Evolutionary conservation across 371 early-diverging fungal species (phyloP), one percentile per base, ranked within the genome.

Genomic region (Saksenaea vasiformis): DNA sequence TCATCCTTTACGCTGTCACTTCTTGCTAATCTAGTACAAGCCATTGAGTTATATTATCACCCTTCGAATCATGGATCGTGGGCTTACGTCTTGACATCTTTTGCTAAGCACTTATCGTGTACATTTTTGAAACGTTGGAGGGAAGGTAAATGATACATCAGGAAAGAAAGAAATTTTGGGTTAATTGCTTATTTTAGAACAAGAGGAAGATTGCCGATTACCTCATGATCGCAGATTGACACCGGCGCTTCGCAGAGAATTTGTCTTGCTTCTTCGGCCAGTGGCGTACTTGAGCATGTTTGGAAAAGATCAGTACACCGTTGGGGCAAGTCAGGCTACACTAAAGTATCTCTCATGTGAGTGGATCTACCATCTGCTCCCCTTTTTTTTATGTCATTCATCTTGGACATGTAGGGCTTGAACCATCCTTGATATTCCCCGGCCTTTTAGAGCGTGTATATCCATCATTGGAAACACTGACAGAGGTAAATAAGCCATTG

Each of bases 31-130:
- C 60, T 95, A 47, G 88, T 96, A 41, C 93, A 91, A 61, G 93
- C 94, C 27, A 86, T 88, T 24, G 96, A 96, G 73, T 85, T 91
- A 0, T 95, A 88, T 62, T 95, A 80, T 67, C 95, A 96, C 68
- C 97, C 97, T 5, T 93, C 94, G 7, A 96, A 96, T 70, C 78
- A 80, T 65, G 96, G 96, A 2, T 63, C 74, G 36, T 95, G 96
- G 96, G 87, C 90, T 8, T 80, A 76, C 51, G 70, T 70, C 10
- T 76, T 95, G 9, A 85, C 91, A 0, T 70, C 78, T 3, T 90
- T 95, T 60, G 58, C 88, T 37, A 85, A 88, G 17, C 71, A 76
- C 54, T 71, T 95, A 17, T 62, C 88, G 3, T 70, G 65, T 35
- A 87, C 87, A 38, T 91, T 92, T 54, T 67, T 94, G 67, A 79